These are phyloP conservation scores for Xerocomus amazonicus DNA, from an alignment of 1,284 basidiomycete species.

Conservation along the genomic window DNA sequence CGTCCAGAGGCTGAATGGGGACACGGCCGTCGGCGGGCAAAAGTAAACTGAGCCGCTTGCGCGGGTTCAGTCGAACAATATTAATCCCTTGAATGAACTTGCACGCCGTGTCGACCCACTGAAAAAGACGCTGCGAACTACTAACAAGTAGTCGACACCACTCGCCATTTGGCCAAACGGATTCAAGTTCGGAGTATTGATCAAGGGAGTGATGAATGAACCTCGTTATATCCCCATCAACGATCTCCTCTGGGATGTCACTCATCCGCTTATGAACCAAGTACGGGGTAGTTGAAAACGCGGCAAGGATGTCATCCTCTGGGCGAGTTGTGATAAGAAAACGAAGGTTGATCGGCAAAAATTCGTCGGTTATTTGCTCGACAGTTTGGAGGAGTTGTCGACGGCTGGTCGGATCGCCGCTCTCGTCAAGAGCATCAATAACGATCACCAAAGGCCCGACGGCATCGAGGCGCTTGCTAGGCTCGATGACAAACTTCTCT, in stretches of 20 bases:
- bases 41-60: neutral
- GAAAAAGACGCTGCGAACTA: slow-evolving; percentile 3
- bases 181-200: neutral
- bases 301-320: neutral
- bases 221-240: neutral
- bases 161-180: neutral
- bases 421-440: slow-evolving; percentile 12
- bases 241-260: neutral
- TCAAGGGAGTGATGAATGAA: neutral
- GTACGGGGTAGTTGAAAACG: neutral
- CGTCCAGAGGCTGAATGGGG: neutral
- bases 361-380: neutral
- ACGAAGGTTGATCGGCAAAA: slow-evolving; percentile 3
- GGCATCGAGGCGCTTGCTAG: neutral
- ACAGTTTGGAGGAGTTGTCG: neutral
- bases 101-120: slow-evolving; percentile 11
- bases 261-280: neutral
- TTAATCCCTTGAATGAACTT: neutral
- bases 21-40: neutral
- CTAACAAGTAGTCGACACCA: slow-evolving; percentile 8
- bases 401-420: slow-evolving; percentile 2
- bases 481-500: neutral
- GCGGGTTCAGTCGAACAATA: too few relatives aligned
- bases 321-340: slow-evolving; percentile 9
- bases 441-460: slow-evolving; percentile 9